These are phyloP conservation scores for Trichoderma sp. DNA, from an alignment of 2,329 filamentous ascomycete species.

Conservation along the genomic window DNA sequence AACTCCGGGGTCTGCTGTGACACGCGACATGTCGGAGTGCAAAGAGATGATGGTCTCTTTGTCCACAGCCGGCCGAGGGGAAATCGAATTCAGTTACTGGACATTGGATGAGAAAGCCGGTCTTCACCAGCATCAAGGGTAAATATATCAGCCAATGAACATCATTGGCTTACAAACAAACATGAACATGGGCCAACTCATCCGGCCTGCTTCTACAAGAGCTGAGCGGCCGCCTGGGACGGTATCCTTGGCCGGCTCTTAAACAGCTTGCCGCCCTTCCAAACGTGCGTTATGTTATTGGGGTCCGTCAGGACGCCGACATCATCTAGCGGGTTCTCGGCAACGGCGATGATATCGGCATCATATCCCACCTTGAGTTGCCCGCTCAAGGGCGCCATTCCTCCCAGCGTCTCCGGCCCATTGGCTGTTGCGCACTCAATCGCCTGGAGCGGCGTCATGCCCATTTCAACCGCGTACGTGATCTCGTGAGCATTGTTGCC, in stretches of 20 bases:
- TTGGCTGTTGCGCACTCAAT: slow-evolving; percentile 54
- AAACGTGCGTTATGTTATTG: slow-evolving; percentile 46
- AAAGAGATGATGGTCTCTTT: not conserved
- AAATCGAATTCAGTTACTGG: too few relatives aligned
- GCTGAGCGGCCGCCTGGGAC: not conserved
- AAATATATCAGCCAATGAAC: not conserved
- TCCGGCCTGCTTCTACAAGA: not conserved
- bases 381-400: slow-evolving; percentile 49
- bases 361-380: slow-evolving; percentile 52
- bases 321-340: slow-evolving; percentile 47
- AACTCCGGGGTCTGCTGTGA: too few relatives aligned
- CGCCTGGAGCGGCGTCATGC: slow-evolving; percentile 52
- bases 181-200: not conserved
- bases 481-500: slow-evolving; percentile 49
- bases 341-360: slow-evolving; percentile 50
- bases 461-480: slow-evolving; percentile 50
- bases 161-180: not conserved
- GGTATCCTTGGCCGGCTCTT: slow-evolving; percentile 41
- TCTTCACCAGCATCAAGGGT: too few relatives aligned
- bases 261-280: slow-evolving; percentile 47
- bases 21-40: not conserved
- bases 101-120: too few relatives aligned
- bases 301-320: slow-evolving; percentile 46
- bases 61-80: not conserved
- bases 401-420: slow-evolving; percentile 48